Evolutionary conservation across 257 asterid genomes (phyloP), one percentile per base, ranked within the genome.

Genomic region (Jasminum sambac): DNA sequence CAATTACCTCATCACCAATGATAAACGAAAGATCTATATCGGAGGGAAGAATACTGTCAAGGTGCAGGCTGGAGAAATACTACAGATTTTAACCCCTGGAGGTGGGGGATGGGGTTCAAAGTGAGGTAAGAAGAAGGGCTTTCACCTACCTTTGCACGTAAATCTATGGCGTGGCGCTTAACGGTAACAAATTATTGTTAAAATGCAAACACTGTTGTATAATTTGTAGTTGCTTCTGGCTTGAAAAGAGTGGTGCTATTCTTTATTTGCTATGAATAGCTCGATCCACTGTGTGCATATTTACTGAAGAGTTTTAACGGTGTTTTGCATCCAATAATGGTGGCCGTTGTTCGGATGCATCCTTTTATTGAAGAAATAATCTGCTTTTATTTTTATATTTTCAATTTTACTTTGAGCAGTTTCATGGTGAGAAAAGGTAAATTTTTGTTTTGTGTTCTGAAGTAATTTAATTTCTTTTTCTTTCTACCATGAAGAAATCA

Each of bases 81-180:
- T 94, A 68, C 96, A 85, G 84, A 89, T 94, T 74, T 77, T 87
- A 7, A 89, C 99, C 58, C 97, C 97, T 0, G 99, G 97, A 40
- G 99, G 99, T 46, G 99, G 99, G 11, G 99, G 99, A 16, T 91
- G 96, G 92, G 96, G 99, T 69, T 78, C 88, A 52, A 52, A 19
- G 19, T 52, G 58, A 48, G 4, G 61, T 19, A 52, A 8, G 61
- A 19, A 9, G 61, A 19, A 19, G 6, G 9, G 61, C 61, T 30
- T 17, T 52, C 61, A 9, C 14, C 61, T 11, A 52, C 30, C 61
- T 11, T 26, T 52, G 25, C 26, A 0, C 1, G 13, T 3, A 52
- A 9, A 8, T 52, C 4, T 1, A 52, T 7, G 9, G 8, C 11
- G 19, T 52, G 7, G 26, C 9, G 12, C 57, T n/a, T 52, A 52